These are phyloP conservation scores for Arthroderma uncinatum DNA, from an alignment of 2,329 filamentous ascomycete species.

Conservation along the genomic window DNA sequence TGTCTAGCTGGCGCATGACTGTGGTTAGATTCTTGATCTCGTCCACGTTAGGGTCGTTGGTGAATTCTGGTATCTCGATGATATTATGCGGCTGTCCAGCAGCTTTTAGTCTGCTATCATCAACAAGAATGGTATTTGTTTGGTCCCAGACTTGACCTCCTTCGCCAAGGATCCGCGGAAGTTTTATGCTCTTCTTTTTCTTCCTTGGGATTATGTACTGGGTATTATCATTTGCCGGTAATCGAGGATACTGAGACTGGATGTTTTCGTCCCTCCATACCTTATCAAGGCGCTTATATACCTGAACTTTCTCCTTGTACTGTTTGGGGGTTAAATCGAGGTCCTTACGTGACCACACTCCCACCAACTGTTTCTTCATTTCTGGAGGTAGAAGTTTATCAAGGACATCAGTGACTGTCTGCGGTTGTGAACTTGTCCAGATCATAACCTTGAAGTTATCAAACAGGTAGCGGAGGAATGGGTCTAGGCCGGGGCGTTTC, in stretches of 20 bases:
- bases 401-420: conserved; percentile 55
- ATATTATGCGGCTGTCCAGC: conserved; percentile 74
- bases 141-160: conserved; percentile 57
- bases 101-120: conserved; percentile 74
- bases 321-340: conserved; percentile 56
- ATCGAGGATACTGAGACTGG: conserved; percentile 32
- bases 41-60: conserved; percentile 30
- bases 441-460: conserved; percentile 68
- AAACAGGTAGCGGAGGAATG: conserved; percentile 65
- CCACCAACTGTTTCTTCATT: conserved; percentile 49
- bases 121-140: conserved; percentile 77
- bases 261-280: conserved; percentile 52
- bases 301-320: conserved; percentile 62
- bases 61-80: conserved; percentile 68
- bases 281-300: conserved; percentile 71
- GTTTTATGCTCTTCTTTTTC: conserved; percentile 2
- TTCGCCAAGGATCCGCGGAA: conserved; percentile 30
- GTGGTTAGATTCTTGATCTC: conserved; percentile 38
- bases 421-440: conserved; percentile 74
- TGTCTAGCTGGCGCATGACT: conserved; percentile 44
- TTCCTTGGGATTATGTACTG: neutral
- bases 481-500: conserved; percentile 53
- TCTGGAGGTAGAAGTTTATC: conserved; percentile 47
- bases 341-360: conserved; percentile 66
- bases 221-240: neutral